These are phyloP conservation scores for Ophiosphaerella herpotricha DNA, from an alignment of 2,329 filamentous ascomycete genomes.

Conservation along the genomic window DNA sequence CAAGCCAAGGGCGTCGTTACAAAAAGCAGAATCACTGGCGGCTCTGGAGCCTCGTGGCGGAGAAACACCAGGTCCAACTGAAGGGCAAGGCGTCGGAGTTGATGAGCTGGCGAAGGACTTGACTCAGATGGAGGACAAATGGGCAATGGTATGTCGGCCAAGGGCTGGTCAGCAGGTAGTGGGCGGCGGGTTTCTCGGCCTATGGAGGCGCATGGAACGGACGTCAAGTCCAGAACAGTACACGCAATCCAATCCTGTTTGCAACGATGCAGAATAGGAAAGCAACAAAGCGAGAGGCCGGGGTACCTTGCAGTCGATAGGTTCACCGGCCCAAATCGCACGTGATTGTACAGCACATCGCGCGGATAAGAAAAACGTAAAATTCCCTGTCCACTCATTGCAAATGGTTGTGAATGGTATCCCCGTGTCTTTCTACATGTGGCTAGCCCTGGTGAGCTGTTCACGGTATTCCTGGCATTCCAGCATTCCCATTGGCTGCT, in stretches of 20 bases:
- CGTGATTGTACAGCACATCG: conserved; percentile 23
- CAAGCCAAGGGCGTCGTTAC: conserved; percentile 43
- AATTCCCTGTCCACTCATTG: conserved; percentile 20
- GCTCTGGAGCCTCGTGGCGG: conserved; percentile 8
- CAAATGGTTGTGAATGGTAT: conserved; percentile 10
- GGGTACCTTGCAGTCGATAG: conserved; percentile 1
- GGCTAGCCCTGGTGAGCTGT: conserved; percentile 25
- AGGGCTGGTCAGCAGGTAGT: conserved; percentile 41
- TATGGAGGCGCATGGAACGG: conserved; percentile 43
- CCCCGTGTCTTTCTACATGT: conserved; percentile 12
- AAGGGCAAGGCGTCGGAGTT: conserved; percentile 32
- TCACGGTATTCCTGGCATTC: conserved; percentile 9
- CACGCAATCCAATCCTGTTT: too few relatives aligned
- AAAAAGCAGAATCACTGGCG: conserved; percentile 24
- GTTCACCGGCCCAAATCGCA: conserved; percentile 3
- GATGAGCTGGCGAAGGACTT: conserved; percentile 33
- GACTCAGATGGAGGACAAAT: conserved; percentile 34
- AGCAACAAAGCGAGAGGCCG: neutral
- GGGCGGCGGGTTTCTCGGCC: conserved; percentile 44
- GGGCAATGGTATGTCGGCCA: conserved; percentile 46
- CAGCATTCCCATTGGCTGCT: conserved; percentile 25
- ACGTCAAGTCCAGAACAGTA: conserved; percentile 1
- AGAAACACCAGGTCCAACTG: conserved; percentile 18
- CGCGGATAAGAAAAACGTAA: conserved; percentile 10
- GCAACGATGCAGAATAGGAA: neutral